Conservation (phyloP, 2,329 filamentous ascomycete species). For the Hypoxylon sp. region DNA sequence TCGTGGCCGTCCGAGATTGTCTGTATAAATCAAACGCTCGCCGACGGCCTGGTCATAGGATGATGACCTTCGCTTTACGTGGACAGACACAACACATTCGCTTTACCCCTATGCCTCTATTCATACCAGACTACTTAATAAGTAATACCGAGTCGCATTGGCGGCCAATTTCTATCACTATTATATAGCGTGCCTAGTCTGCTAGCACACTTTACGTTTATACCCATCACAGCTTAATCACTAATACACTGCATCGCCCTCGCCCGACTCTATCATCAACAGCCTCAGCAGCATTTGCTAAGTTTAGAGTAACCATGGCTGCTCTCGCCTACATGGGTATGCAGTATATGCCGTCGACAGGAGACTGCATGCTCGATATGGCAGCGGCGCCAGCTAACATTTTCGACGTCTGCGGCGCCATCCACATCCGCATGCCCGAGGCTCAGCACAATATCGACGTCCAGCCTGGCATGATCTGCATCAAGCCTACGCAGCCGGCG, state of each 20-base stretch:
- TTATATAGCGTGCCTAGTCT: constrained; percentile 11
- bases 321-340: constrained; percentile 34
- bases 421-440: constrained; percentile 39
- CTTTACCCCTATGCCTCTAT: constrained; percentile 9
- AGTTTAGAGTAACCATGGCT: constrained; percentile 2
- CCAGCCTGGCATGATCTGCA: constrained; percentile 37
- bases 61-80: not conserved
- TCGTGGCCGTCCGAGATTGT: not conserved
- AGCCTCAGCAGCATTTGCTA: too few relatives aligned
- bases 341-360: constrained; percentile 32
- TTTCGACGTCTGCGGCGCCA: constrained; percentile 36
- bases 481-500: constrained; percentile 35
- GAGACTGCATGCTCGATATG: constrained; percentile 42
- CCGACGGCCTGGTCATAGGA: constrained; percentile 17
- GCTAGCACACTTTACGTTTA: not conserved
- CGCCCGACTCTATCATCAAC: too few relatives aligned
- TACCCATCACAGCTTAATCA: not conserved
- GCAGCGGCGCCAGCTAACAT: constrained; percentile 28
- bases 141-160: constrained; percentile 22
- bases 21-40: constrained; percentile 21
- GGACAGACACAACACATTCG: not conserved
- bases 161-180: constrained; percentile 15
- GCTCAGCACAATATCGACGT: constrained; percentile 33
- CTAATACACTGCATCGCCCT: not conserved
- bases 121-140: constrained; percentile 10